These are phyloP conservation scores for Mrakia gelida DNA, from an alignment of 768 basidiomycete genomes.

Conservation along the genomic window DNA sequence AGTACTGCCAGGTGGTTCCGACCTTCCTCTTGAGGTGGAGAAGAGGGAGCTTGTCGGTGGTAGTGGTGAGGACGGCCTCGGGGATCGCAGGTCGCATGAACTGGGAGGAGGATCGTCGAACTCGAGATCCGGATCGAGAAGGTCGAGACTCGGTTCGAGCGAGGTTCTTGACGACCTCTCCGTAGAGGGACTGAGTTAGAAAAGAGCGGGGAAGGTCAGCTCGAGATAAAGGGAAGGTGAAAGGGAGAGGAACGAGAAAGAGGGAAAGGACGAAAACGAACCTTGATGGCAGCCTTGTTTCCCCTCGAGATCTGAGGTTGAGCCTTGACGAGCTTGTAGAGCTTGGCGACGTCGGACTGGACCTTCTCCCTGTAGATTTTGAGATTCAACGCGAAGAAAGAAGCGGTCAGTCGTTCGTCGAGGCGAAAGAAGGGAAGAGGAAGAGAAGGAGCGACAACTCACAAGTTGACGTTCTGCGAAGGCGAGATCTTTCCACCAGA, in stretches of 20 bases:
- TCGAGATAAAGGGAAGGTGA: background rate
- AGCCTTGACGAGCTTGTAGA: conserved; percentile 95
- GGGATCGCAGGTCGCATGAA: conserved; percentile 93
- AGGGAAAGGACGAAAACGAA: conserved; percentile 37
- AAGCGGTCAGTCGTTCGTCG: background rate
- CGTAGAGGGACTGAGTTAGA: conserved; percentile 62
- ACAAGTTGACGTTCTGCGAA: conserved; percentile 67
- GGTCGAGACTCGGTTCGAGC: conserved; percentile 54
- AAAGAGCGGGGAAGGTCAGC: background rate
- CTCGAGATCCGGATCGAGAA: conserved; percentile 55
- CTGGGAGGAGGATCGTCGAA: conserved; percentile 87
- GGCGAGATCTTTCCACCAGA: conserved; percentile 78
- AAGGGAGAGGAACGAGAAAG: no score
- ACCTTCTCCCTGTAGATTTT: conserved; percentile 80
- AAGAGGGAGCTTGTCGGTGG: conserved; percentile 76
- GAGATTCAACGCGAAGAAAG: conserved; percentile 62
- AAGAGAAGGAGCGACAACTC: background rate
- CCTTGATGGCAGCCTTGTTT: conserved; percentile 43
- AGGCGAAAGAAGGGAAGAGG: background rate
- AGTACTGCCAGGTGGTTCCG: conserved; percentile 92
- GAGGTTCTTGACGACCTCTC: conserved; percentile 90
- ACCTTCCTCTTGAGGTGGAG: conserved; percentile 96
- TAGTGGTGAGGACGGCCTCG: conserved; percentile 42
- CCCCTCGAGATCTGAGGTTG: conserved; percentile 96
- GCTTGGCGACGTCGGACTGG: conserved; percentile 90